These are phyloP conservation scores for Epichloe typhina DNA, from an alignment of 2,329 filamentous ascomycete genomes.

Conservation along the genomic window DNA sequence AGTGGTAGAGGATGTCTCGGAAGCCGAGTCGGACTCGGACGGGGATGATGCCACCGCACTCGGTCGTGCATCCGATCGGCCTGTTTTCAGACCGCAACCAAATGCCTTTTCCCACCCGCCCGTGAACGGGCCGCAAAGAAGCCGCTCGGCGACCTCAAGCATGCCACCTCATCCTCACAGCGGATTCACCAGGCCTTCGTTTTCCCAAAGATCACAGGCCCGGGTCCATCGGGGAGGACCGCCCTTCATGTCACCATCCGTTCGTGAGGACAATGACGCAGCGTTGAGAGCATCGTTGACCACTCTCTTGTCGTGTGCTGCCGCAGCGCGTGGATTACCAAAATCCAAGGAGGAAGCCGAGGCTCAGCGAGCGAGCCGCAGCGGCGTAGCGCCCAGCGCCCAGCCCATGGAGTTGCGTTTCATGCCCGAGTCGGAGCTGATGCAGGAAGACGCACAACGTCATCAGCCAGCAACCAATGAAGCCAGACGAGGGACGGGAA, in stretches of 20 bases:
- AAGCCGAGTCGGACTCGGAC: conserved; percentile 35
- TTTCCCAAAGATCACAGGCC: conserved; percentile 34
- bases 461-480: conserved; percentile 10
- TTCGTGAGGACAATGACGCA: conserved; percentile 83
- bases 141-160: conserved; percentile 35
- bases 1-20: conserved; percentile 30
- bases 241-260: conserved; percentile 59
- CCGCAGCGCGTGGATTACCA: conserved; percentile 69
- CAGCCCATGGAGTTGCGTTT: conserved; percentile 47
- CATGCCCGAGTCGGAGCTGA: conserved; percentile 47
- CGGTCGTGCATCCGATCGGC: conserved; percentile 42
- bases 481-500: conserved; percentile 11
- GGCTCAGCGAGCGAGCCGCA: conserved; percentile 17
- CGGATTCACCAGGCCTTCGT: conserved; percentile 36
- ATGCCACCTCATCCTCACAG: conserved; percentile 36
- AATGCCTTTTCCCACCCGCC: conserved; percentile 86
- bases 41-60: conserved; percentile 77
- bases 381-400: conserved; percentile 30
- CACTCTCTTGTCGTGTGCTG: conserved; percentile 86
- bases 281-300: conserved; percentile 87
- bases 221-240: conserved; percentile 32
- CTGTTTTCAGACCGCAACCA: conserved; percentile 69
- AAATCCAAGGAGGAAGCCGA: conserved; percentile 44
- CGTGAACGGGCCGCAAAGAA: conserved; percentile 31
- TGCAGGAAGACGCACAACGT: conserved; percentile 20